Evolutionary conservation across 139 green algal genomes (phyloP).

Genomic region (Pseudopediastrum boryanum): DNA sequence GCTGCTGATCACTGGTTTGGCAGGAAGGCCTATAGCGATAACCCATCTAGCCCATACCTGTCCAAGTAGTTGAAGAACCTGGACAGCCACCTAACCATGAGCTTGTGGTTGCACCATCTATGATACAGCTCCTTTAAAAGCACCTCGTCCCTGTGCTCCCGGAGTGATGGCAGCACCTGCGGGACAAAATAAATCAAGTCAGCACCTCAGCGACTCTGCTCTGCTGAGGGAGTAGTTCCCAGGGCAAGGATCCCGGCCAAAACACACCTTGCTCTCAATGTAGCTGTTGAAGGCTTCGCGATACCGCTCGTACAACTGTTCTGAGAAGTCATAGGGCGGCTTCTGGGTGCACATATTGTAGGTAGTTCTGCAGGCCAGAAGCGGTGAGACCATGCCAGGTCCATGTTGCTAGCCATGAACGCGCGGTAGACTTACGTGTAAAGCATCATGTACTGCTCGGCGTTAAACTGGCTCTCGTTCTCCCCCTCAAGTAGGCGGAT

Average conservation of each 20-base stretch:
- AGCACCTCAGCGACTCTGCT: no score
- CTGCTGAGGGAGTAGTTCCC: no score
- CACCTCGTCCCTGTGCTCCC: constrained; percentile 84
- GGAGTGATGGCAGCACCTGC: constrained; percentile 85
- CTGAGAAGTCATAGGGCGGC: constrained; percentile 96
- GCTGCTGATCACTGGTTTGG: background rate
- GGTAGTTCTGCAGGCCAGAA: constrained; percentile 81
- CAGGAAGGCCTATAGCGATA: background rate
- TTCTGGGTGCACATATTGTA: constrained; percentile 99
- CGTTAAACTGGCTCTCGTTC: constrained; percentile 79
- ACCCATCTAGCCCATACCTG: constrained; percentile 55
- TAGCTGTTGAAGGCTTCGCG: constrained; percentile 92
- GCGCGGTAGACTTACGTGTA: constrained; percentile 93
- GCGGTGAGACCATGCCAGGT: no score
- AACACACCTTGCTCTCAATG: constrained; percentile 86
- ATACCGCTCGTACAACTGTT: constrained; percentile 96
- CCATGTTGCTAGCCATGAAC: no score
- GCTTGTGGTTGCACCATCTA: constrained; percentile 97
- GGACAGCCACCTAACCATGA: constrained; percentile 98
- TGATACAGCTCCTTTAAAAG: constrained; percentile 91
- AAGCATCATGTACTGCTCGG: constrained; percentile 96
- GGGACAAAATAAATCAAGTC: background rate
- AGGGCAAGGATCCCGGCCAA: no score
- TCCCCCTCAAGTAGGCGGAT: constrained; percentile 90
- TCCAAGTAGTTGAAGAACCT: constrained; percentile 99